phyloP scores from a whole-genome alignment of 768 basidiomycete genomes.

The Mycena albidolilacea region DNA sequence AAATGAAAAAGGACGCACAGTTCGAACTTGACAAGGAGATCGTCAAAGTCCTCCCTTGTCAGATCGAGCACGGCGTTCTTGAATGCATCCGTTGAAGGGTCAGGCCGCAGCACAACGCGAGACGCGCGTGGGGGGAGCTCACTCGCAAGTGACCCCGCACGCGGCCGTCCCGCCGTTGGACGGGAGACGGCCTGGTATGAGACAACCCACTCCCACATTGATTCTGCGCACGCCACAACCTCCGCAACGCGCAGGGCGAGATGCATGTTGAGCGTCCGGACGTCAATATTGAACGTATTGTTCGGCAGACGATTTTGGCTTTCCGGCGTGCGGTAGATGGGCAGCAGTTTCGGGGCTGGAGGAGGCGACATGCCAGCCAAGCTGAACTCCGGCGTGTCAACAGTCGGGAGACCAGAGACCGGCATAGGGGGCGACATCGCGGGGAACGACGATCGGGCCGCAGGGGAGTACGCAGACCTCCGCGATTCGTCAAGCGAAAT shows the following conservation, averaged over 20 bases:
- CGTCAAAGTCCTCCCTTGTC: slow-evolving; percentile 75
- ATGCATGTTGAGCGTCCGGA: slow-evolving; percentile 73
- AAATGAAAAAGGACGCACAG: slow-evolving; percentile 60
- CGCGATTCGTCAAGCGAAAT: slow-evolving; percentile 63
- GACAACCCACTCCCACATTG: slow-evolving; percentile 86
- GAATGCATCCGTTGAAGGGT: slow-evolving; percentile 44
- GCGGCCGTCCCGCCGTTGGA: slow-evolving; percentile 31
- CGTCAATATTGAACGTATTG: slow-evolving; percentile 66
- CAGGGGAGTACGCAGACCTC: slow-evolving; percentile 59
- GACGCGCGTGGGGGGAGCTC: slow-evolving; percentile 33
- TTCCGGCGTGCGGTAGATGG: slow-evolving; percentile 1
- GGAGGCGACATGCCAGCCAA: background rate
- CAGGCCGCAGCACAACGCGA: slow-evolving; percentile 26
- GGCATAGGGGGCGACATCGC: slow-evolving; percentile 29
- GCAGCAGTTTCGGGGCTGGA: background rate
- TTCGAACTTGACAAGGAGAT: slow-evolving; percentile 68
- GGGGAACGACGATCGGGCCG: slow-evolving; percentile 49
- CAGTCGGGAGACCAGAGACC: too few species aligned
- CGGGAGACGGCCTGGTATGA: slow-evolving; percentile 58
- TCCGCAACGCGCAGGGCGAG: slow-evolving; percentile 73
- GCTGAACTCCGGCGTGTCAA: too few species aligned
- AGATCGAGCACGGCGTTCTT: slow-evolving; percentile 61
- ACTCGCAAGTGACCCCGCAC: slow-evolving; percentile 44
- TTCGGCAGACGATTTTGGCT: slow-evolving; percentile 64
- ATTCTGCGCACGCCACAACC: slow-evolving; percentile 78